Conservation (phyloP, 2,329 filamentous ascomycete genomes). For the Neurospora crassa region DNA sequence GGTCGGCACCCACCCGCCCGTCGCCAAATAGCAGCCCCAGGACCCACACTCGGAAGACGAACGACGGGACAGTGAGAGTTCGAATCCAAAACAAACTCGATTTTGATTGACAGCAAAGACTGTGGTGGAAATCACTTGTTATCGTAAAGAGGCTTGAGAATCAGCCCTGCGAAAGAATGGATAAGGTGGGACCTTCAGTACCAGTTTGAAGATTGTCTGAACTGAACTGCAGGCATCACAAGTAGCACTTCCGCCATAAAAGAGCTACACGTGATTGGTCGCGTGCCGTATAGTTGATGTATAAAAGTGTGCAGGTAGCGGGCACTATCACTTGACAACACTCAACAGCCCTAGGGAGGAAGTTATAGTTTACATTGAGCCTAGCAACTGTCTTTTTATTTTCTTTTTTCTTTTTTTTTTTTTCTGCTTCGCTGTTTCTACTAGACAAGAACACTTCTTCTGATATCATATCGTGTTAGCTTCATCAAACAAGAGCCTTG, state of each 20-base stretch:
- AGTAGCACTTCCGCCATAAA: neutral
- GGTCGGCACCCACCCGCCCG: neutral
- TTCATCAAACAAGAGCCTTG: neutral
- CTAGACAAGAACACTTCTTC: neutral
- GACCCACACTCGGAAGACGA: neutral
- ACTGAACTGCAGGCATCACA: neutral
- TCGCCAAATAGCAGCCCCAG: neutral
- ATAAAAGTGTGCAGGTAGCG: neutral
- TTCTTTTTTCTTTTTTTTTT: no score
- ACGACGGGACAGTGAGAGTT: neutral
- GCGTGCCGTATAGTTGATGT: neutral
- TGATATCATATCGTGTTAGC: neutral
- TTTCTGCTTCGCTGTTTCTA: neutral
- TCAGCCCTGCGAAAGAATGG: neutral
- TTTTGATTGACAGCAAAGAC: neutral
- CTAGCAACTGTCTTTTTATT: neutral
- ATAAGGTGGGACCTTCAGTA: neutral
- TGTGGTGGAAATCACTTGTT: no score
- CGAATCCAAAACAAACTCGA: neutral
- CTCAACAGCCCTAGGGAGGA: neutral
- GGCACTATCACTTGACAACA: neutral
- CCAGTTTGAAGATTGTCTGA: neutral
- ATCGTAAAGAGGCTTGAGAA: neutral
- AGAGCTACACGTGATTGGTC: neutral
- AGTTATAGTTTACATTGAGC: neutral